Evolutionary conservation across 768 basidiomycete genomes (phyloP).

Genomic region (Kwoniella sp.): DNA sequence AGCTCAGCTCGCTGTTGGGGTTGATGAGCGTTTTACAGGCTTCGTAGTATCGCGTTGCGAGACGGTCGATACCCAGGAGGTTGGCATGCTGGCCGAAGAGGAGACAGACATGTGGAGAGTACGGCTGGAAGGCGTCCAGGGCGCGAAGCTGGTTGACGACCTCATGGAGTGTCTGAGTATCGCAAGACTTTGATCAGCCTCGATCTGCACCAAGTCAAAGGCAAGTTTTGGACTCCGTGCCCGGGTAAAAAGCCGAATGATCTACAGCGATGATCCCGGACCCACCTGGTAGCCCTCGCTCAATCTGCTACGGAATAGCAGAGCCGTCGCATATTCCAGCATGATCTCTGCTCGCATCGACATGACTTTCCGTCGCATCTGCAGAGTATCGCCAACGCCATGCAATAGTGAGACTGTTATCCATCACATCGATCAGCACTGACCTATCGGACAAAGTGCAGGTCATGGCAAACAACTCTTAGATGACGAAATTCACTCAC

Average conservation of each 20-base stretch:
- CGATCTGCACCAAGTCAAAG: neutral
- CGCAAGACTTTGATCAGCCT: too few relatives aligned
- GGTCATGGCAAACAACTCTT: neutral
- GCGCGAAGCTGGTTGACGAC: conserved; percentile 19
- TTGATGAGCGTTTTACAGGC: conserved; percentile 25
- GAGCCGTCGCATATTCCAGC: conserved; percentile 37
- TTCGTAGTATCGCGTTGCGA: conserved; percentile 31
- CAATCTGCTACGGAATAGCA: conserved; percentile 30
- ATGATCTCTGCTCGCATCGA: conserved; percentile 34
- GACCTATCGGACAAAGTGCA: neutral
- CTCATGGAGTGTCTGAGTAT: conserved; percentile 12
- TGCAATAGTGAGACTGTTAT: conserved; percentile 27
- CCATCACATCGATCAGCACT: neutral
- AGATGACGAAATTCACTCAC: conserved; percentile 23
- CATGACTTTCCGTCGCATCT: conserved; percentile 13
- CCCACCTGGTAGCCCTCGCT: conserved; percentile 31
- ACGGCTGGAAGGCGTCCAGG: conserved; percentile 22
- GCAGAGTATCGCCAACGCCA: conserved; percentile 13
- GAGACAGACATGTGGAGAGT: conserved; percentile 43
- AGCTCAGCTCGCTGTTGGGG: conserved; percentile 33
- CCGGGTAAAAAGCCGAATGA: too few relatives aligned
- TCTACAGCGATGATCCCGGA: too few relatives aligned
- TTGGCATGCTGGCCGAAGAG: conserved; percentile 39
- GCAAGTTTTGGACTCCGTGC: too few relatives aligned
- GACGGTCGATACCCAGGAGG: conserved; percentile 24